These are phyloP conservation scores for Lagenaria siceraria DNA, from an alignment of 306 rosid genomes.

Conservation along the genomic window DNA sequence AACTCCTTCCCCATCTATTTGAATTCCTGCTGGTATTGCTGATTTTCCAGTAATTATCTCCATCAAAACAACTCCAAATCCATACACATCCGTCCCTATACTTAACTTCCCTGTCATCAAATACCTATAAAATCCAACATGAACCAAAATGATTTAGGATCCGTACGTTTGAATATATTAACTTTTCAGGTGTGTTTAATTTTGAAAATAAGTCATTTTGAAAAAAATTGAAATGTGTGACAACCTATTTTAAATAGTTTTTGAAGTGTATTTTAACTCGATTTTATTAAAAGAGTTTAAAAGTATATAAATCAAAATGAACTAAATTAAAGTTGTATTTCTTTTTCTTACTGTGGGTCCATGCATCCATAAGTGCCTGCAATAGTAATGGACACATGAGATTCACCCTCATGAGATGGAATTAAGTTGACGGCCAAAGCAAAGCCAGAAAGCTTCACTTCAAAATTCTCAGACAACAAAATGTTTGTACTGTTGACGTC, in stretches of 20 bases:
- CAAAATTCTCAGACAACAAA: conserved; percentile 20
- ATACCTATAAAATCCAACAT: background rate
- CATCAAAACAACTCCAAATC: conserved; percentile 23
- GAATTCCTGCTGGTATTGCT: background rate
- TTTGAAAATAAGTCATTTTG: too few species aligned
- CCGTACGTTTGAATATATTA: too few species aligned
- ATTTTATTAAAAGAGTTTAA: too few species aligned
- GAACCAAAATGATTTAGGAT: too few species aligned
- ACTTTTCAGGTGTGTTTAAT: too few species aligned
- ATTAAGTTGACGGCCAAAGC: conserved; percentile 22
- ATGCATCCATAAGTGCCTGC: background rate
- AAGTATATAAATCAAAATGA: too few species aligned
- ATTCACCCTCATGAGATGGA: conserved; percentile 28
- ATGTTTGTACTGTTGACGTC: conserved; percentile 13
- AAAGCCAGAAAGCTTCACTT: conserved; percentile 40
- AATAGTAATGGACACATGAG: background rate
- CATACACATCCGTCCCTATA: conserved; percentile 19
- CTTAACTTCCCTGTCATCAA: conserved; percentile 7
- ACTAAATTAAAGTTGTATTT: too few species aligned
- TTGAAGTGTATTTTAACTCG: too few species aligned
- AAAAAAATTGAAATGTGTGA: too few species aligned
- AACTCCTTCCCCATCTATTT: background rate
- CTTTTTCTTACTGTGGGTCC: background rate
- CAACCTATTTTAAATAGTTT: too few species aligned
- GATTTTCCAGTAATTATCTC: conserved; percentile 17